These are phyloP conservation scores for Haematococcus lacustris DNA, from an alignment of 139 green algal genomes.

Conservation along the genomic window DNA sequence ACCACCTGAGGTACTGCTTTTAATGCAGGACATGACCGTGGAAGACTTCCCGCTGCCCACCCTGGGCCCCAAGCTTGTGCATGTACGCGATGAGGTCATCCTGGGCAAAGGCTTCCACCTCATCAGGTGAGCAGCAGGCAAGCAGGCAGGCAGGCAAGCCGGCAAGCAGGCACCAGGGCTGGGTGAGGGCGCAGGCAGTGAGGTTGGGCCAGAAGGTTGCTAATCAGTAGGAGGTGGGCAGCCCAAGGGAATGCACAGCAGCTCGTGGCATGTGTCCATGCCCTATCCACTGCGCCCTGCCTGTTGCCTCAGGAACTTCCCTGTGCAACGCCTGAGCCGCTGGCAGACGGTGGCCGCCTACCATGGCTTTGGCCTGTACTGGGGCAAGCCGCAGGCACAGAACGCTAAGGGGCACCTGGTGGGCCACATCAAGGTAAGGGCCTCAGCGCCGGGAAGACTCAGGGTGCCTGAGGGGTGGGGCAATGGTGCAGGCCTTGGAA, in stretches of 20 bases:
- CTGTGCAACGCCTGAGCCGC: too few relatives aligned
- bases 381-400: constrained; percentile 14
- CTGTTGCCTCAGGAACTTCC: too few relatives aligned
- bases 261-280: too few relatives aligned
- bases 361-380: constrained; percentile 11
- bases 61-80: constrained; percentile 22
- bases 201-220: background rate
- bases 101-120: constrained; percentile 36
- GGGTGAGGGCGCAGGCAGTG: background rate
- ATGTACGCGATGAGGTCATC: constrained; percentile 23
- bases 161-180: too few relatives aligned
- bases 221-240: too few relatives aligned
- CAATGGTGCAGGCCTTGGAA: too few relatives aligned
- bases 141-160: too few relatives aligned
- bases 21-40: constrained; percentile 1
- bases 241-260: background rate
- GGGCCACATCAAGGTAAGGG: constrained; percentile 12
- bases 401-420: constrained; percentile 15
- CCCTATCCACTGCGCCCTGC: too few relatives aligned
- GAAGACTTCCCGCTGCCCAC: constrained; percentile 26
- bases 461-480: too few relatives aligned
- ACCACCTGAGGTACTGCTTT: too few relatives aligned
- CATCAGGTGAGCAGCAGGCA: too few relatives aligned
- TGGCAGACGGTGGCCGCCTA: constrained; percentile 4
- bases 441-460: too few relatives aligned